Base-by-base conservation (phyloP, 805 yeast genomes). In the Candida anglica region DNA sequence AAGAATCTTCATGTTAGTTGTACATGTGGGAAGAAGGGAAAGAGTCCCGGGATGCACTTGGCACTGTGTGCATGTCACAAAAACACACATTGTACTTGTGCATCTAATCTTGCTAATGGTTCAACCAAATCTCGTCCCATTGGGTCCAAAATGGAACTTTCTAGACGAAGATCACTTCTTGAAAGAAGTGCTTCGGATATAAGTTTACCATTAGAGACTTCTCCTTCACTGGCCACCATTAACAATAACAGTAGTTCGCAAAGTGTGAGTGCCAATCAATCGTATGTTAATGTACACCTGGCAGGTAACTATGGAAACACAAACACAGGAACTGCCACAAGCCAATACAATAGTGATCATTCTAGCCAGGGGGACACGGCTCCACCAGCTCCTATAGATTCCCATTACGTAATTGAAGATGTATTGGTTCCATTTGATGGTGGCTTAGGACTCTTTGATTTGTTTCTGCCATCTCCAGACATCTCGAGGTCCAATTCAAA, bases 1-100 rank as follows among this genome's bases (percentile, higher is more conserved):
- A 81, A 80, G 46, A 78, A 81, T 47, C 64, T 77, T 2, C 93
- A 85, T 52, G 75, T 75, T 5, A 57, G 72, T 15, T 86, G 98
- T 58, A 68, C 77, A 3, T 86, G 95, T 63, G 79, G 80, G 8
- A 70, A 75, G 43, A 66, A 70, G 41, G 61, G 75, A 37, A 56
- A 69, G 55, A 44, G 63, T 32, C 62, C 61, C 39, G 57, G 62
- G 9, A 44, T 45, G 32, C 69, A 67, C 46, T 50, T 58, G 24
- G 49, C 67, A 23, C 47, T 63, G 33, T 64, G 70, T 40, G 45
- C 45, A 27, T 67, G 72, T 44, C 58, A 58, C 42, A 63, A 60
- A 38, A 61, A 50, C 40, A 52, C 60, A 10, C 64, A 58, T 38
- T 67, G 73, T 41, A 65, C 71, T 9, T 67, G 73, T 39, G 50